A percentile compares a stretch with the other conserved stretches of the same genome.
These are phyloP conservation scores for Cairneyella variabilis DNA, from an alignment of 495 filamentous ascomycete species.

Conservation along the genomic window DNA sequence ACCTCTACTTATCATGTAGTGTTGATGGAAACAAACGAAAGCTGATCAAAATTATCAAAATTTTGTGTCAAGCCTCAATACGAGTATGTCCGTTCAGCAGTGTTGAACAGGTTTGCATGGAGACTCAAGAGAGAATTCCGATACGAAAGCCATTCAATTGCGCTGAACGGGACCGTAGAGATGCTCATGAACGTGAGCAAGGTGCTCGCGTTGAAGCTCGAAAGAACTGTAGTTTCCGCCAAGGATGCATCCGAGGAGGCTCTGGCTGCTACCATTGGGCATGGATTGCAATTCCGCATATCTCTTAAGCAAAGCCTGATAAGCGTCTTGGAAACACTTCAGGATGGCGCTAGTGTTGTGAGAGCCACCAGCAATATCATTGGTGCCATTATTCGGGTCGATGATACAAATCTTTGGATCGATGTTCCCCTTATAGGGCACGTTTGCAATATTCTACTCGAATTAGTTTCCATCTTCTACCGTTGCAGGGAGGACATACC, in stretches of 20 bases:
- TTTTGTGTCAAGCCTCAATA: not conserved
- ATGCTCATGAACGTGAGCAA: slow-evolving; percentile 23
- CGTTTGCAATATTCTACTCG: slow-evolving; percentile 16
- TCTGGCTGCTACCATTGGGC: slow-evolving; percentile 32
- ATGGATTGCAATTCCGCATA: slow-evolving; percentile 44
- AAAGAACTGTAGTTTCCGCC: slow-evolving; percentile 72
- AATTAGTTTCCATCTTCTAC: not conserved
- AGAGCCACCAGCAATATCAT: slow-evolving; percentile 85
- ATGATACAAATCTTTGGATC: slow-evolving; percentile 74
- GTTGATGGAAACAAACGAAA: not conserved
- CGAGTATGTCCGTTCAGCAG: not conserved
- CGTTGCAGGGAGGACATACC: slow-evolving; percentile 50
- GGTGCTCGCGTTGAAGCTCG: slow-evolving; percentile 50
- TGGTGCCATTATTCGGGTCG: slow-evolving; percentile 78
- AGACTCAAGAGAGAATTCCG: not conserved
- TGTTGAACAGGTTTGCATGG: not conserved
- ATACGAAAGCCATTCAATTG: not conserved
- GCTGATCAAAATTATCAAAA: not conserved
- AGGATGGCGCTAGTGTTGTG: slow-evolving; percentile 59
- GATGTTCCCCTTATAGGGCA: slow-evolving; percentile 41
- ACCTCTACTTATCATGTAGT: slow-evolving; percentile 1
- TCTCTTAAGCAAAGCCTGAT: slow-evolving; percentile 47
- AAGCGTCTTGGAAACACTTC: slow-evolving; percentile 59
- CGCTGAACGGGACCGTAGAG: slow-evolving; percentile 16
- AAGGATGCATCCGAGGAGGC: slow-evolving; percentile 62